These are phyloP conservation scores for Aureoboletus auriporus DNA, from an alignment of 768 basidiomycete species.

Conservation along the genomic window DNA sequence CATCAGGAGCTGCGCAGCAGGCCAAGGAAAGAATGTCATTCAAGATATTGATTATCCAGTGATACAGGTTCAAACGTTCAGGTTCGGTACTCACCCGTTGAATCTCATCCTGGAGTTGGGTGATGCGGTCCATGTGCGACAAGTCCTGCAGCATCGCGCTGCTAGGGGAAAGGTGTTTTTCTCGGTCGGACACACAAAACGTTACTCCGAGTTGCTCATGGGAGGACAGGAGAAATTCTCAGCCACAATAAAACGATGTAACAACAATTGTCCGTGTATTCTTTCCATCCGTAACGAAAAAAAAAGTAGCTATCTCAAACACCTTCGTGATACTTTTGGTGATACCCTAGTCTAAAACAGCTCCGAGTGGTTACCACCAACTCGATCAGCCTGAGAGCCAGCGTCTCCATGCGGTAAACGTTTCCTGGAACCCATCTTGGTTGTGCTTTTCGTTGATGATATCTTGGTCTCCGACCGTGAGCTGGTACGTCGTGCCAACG, in stretches of 20 bases:
- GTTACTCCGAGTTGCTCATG: constrained; percentile 4
- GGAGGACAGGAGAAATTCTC: background rate
- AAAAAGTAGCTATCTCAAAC: too few species aligned
- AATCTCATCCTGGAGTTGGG: constrained; percentile 92
- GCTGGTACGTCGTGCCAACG: constrained; percentile 39
- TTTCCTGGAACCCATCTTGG: constrained; percentile 42
- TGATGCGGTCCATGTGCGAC: constrained; percentile 93
- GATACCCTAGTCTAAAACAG: background rate
- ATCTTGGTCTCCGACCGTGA: constrained; percentile 33
- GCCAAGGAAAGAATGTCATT: too few species aligned
- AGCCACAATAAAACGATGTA: background rate
- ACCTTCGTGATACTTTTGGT: too few species aligned
- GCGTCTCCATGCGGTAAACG: constrained; percentile 35
- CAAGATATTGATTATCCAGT: too few species aligned
- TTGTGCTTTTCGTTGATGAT: constrained; percentile 37
- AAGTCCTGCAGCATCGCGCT: constrained; percentile 90
- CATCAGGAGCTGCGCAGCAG: constrained; percentile 60
- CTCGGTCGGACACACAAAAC: constrained; percentile 11
- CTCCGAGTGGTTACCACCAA: background rate
- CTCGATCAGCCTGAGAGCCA: constrained; percentile 10
- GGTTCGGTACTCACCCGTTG: constrained; percentile 65
- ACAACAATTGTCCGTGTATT: too few species aligned
- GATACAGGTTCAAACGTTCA: too few species aligned
- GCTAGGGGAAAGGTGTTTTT: constrained; percentile 20
- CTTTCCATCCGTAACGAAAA: too few species aligned